These are phyloP conservation scores for Fallopia convolvulus DNA, from an alignment of 148 eudicot genomes.

Conservation along the genomic window DNA sequence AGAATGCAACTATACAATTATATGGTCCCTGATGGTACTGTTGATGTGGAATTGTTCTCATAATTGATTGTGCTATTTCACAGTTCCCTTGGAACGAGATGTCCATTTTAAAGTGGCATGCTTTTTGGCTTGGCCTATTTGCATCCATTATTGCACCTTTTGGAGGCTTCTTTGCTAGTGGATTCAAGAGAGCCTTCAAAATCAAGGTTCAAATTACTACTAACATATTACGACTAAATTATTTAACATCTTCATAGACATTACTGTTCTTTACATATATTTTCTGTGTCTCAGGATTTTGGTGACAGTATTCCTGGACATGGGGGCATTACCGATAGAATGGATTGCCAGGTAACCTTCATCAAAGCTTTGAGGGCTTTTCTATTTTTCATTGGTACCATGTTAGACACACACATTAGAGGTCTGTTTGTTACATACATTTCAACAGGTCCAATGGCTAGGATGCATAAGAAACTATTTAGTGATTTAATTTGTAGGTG, in stretches of 20 bases:
- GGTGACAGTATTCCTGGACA: conserved; percentile 99
- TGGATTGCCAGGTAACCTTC: conserved; percentile 95
- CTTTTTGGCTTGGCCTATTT: conserved; percentile 76
- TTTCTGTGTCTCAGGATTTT: conserved; percentile 52
- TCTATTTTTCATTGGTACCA: not conserved
- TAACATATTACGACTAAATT: not conserved
- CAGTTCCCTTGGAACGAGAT: conserved; percentile 90
- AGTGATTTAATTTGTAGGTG: no score
- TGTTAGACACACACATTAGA: not conserved
- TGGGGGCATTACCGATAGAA: conserved; percentile 95
- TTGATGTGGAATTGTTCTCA: not conserved
- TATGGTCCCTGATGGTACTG: not conserved
- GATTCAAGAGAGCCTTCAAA: conserved; percentile 96
- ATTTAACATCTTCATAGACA: not conserved
- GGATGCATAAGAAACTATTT: not conserved
- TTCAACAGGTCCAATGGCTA: not conserved
- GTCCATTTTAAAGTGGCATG: conserved; percentile 86
- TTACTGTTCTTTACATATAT: not conserved
- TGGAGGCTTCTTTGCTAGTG: conserved; percentile 98
- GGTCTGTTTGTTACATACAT: not conserved
- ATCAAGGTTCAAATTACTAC: conserved; percentile 49
- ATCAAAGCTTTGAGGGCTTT: not conserved
- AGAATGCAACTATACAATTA: not conserved
- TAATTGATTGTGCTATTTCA: conserved; percentile 8
- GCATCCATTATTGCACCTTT: conserved; percentile 97